phyloP scores from a whole-genome alignment of 257 asterid genomes.

The Echites panduratus region DNA sequence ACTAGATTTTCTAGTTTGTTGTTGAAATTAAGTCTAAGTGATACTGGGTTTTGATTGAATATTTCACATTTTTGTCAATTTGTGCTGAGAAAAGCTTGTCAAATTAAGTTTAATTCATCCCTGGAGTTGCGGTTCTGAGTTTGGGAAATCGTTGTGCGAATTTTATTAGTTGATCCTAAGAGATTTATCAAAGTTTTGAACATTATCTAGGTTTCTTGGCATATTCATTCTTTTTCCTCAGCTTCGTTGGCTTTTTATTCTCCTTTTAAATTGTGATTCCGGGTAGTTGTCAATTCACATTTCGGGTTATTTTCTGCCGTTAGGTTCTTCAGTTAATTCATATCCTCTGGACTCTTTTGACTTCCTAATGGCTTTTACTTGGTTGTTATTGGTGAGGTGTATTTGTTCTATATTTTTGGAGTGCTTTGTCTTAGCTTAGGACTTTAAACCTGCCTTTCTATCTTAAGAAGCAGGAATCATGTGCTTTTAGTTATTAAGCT shows the following conservation, averaged over 20 bases:
- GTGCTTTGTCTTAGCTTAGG: background rate
- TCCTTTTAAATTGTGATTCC: background rate
- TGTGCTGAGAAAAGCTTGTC: background rate
- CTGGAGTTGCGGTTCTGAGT: background rate
- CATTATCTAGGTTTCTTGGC: background rate
- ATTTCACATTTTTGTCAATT: background rate
- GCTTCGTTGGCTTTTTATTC: background rate
- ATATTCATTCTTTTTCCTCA: background rate
- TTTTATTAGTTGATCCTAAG: background rate
- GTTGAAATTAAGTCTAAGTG: conserved; percentile 5
- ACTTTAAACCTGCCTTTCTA: background rate
- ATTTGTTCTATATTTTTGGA: background rate
- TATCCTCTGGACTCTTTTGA: background rate
- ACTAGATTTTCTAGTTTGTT: background rate
- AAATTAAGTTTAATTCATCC: background rate
- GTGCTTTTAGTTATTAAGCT: too few relatives aligned
- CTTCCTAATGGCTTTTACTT: conserved; percentile 2
- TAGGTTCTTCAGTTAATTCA: background rate
- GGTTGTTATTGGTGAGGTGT: background rate
- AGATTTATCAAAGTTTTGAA: background rate
- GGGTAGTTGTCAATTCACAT: background rate
- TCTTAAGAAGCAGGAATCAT: background rate
- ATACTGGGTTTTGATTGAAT: background rate
- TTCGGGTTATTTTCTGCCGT: background rate
- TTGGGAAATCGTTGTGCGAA: conserved; percentile 5